Evolutionary conservation across 768 basidiomycete genomes (phyloP), one percentile per base, ranked within the genome.

Genomic region (Trametes punicea): DNA sequence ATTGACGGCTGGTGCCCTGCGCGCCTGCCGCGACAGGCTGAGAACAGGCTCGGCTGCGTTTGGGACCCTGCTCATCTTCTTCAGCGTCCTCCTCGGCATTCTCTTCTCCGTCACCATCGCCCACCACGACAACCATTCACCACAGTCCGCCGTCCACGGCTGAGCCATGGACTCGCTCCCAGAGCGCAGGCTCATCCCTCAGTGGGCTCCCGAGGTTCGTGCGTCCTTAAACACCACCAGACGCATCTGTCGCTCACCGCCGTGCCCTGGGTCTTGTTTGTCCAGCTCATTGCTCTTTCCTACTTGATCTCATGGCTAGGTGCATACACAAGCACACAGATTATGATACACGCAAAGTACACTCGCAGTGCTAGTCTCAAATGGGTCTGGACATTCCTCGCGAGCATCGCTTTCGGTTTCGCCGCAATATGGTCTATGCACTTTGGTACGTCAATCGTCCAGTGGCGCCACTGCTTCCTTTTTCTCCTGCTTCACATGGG

Each of bases 391-490:
- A 64, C 59, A 0, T 60, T 66, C 36, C 54, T 64, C 21, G 65
- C 67, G 5, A 67, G 67, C 50, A 47, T 65, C n/a, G 64, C 65
- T 5, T 69, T 67, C 31, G 67, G 67, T 0, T 69, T 69, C 38
- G 65, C 64, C 30, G 64, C 62, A 8, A 69, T 69, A 20, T 69
- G 67, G 67, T 67, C 64, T 6, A 69, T 69, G 67, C 67, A 69
- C 51, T 69, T 69, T 23, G 65, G 67, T 68, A 52, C 30, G 65
- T 61, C 7, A 7, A 26, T 16, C 31, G 31, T 13, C 31, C 13
- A 6, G 31, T 31, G 5, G n/a, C 34, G 15, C 34, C 34, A 10
- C 15, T 36, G 34, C 5, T 5, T 5, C 5, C 34, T 36, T 5
- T 15, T 10, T 36, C 34, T 5, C 13, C 34, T 8, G 31, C 31